These are phyloP conservation scores for Chrysoporthe austroafricana DNA, from an alignment of 2,329 filamentous ascomycete genomes.

Conservation along the genomic window DNA sequence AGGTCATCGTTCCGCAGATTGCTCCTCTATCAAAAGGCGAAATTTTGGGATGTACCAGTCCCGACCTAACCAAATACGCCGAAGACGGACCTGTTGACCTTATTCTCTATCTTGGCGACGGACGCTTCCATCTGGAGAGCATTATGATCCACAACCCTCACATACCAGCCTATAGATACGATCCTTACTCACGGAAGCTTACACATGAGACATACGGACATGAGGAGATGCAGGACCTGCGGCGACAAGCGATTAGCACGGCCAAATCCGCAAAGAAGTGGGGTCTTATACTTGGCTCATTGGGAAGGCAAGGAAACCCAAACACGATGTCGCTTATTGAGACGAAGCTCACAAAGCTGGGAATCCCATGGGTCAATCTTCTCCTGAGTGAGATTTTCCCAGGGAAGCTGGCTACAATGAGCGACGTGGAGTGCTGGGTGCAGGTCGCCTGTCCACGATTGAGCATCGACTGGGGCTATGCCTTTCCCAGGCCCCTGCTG, in stretches of 20 bases:
- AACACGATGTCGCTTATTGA: conserved; percentile 90
- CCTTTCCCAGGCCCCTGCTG: conserved; percentile 83
- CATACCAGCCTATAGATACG: conserved; percentile 92
- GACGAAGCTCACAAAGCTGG: conserved; percentile 68
- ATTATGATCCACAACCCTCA: conserved; percentile 98
- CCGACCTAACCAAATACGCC: conserved; percentile 45
- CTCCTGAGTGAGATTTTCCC: conserved; percentile 95
- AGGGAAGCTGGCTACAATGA: conserved; percentile 90
- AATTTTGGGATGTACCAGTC: conserved; percentile 96
- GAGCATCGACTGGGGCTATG: conserved; percentile 99
- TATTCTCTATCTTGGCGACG: conserved; percentile 88
- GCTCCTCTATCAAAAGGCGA: conserved; percentile 91
- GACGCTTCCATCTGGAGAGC: conserved; percentile 93
- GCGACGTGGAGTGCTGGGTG: conserved; percentile 95
- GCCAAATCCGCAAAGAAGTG: conserved; percentile 83
- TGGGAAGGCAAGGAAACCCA: conserved; percentile 94
- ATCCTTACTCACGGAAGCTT: conserved; percentile 90
- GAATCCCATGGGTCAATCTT: conserved; percentile 82
- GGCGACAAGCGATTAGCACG: conserved; percentile 74
- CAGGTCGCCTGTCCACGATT: conserved; percentile 95
- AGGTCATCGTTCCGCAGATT: conserved; percentile 87
- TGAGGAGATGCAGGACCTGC: conserved; percentile 82
- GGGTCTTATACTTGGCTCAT: conserved; percentile 90
- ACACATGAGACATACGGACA: conserved; percentile 93
- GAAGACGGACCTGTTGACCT: conserved; percentile 61